Base-by-base conservation (phyloP, 2,329 filamentous ascomycete species). In the Mariannaea sp. region DNA sequence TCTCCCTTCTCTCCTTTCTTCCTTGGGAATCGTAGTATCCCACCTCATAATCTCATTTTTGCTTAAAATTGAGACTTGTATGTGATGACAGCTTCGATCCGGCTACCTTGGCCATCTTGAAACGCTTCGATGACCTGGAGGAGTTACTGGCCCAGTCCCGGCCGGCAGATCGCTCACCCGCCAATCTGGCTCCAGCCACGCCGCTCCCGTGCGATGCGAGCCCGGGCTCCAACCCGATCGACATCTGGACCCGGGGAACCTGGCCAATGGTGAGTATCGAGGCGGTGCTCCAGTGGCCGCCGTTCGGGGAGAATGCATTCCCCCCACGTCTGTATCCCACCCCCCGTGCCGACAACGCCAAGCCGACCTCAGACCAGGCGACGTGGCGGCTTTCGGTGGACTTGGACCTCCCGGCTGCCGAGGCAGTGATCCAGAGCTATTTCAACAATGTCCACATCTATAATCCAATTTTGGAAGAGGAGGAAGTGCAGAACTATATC, bases 391-490 rank as follows among this genome's bases (percentile, higher is more conserved):
- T 24, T 22, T 22, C 17, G n/a, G 26, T 39, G 4, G 35, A 33
- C n/a, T 26, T 40, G 3, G 27, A 32, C 24, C 19, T 35, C 2
- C 32, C 16, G 13, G 19, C 16, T 6, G n/a, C 36, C 9, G 36
- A 22, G 7, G 5, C 36, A 3, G 12, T 46, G 16, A 9, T 52
- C 6, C 32, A 20, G 33, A 17, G 19, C 19, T 52, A 46, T 8
- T 14, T 52, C 19, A n/a, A 33, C 10, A 45, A 39, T 5, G 38
- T 46, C 5, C 49, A 52, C 49, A 41, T 52, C 8, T 46, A 40
- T 35, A 46, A 52, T 9, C 49, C 49, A 4, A 35, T 52, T 22
- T 14, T 52, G 4, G 41, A 46, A 16, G 27, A 32, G 10, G 16
- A 12, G 5, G 30, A 19, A 3, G 13, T 44, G 5, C 19, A 40